phyloP scores from a whole-genome alignment of 1,139 yeast species.

The Spathaspora jeffriesii region DNA sequence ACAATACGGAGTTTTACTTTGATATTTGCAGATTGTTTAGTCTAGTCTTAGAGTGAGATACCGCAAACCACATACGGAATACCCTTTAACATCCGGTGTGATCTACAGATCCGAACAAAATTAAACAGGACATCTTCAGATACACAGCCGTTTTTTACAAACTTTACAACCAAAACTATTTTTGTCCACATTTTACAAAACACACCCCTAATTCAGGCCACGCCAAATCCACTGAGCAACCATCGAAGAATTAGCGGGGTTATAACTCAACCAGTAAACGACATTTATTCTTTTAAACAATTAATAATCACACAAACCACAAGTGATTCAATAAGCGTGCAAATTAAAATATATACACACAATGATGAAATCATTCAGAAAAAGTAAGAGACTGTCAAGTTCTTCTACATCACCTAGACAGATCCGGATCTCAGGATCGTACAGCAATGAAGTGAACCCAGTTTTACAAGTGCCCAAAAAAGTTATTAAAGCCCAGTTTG shows the following conservation, averaged over 20 bases:
- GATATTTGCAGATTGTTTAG: neutral
- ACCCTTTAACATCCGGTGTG: neutral
- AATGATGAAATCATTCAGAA: constrained; percentile 48
- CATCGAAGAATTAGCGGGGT: neutral
- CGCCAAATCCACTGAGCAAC: neutral
- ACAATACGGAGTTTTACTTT: neutral
- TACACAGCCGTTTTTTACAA: neutral
- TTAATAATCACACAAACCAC: neutral
- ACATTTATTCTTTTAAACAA: neutral
- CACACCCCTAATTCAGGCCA: neutral
- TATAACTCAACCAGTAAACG: neutral
- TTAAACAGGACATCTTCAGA: no score
- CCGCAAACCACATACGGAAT: neutral
- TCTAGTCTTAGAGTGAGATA: no score
- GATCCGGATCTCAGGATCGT: constrained; percentile 29
- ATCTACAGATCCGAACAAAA: neutral
- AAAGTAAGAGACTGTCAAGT: constrained; percentile 41
- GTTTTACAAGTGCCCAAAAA: constrained; percentile 62
- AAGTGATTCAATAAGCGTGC: no score
- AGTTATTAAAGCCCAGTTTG: constrained; percentile 81
- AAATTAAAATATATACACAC: neutral
- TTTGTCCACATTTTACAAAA: neutral
- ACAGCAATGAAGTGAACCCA: constrained; percentile 9
- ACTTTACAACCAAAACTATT: neutral
- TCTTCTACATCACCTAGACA: constrained; percentile 34